Evolutionary conservation across 345 rosid species (phyloP), one percentile per base, ranked within the genome.

Genomic region (Tarenaya hassleriana): DNA sequence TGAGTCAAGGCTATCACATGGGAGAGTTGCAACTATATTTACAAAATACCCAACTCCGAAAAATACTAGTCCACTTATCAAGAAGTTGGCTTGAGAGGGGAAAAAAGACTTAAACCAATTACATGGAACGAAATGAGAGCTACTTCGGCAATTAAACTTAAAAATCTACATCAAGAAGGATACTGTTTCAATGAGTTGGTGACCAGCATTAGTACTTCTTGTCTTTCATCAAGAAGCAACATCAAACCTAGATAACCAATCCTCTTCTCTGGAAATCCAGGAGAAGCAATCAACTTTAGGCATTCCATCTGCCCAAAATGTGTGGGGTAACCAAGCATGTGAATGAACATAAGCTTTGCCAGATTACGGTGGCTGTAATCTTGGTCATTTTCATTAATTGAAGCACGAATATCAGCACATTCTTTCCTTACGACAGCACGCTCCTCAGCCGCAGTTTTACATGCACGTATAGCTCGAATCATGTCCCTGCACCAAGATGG

Each of bases 301-400:
- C 95, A 84, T 66, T 91, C 98, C 98, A 91, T 88, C 66, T 91
- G 96, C 56, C 96, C 96, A 68, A 91, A 91, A 80, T 91, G 98
- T 33, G 98, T 91, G 7, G 98, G 98, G 60, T 91, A 91, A 55
- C 98, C 98, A 79, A 91, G 98, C 98, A 91, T 91, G 68, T 91
- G 98, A 65, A 91, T 91, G 60, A 91, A 91, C 98, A 91, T 91
- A 58, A 91, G 98, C 75, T 91, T 91, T 16, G 98, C 98, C 47
- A 87, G 77, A 73, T 91, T 84, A 16, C 90, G 83, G 62, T 91
- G 98, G 38, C 95, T 76, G 49, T 82, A 84, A 42, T 91, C 95
- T 13, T 70, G 86, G 60, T 88, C 98, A 64, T 84, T 91, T 59
- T 88, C 96, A 64, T 78, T 88, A 29, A 91, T 80, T 37, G 95